Evolutionary conservation across 2,329 filamentous ascomycete species (phyloP).

Genomic region (Diaporthe caulivora): DNA sequence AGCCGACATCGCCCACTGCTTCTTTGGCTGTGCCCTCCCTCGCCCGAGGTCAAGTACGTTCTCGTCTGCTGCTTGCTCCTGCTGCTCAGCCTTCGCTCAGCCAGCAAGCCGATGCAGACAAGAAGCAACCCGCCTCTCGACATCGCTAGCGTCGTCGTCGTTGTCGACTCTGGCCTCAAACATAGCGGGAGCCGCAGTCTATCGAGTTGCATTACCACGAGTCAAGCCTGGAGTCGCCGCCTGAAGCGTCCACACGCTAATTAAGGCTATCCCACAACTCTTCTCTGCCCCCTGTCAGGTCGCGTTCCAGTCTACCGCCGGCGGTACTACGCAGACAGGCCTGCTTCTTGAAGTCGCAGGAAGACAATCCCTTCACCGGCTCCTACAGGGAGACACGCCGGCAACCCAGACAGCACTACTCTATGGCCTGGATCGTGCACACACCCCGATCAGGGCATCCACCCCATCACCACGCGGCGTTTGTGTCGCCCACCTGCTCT

Average conservation of each 20-base stretch:
- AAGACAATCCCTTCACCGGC: neutral
- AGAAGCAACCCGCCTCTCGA: neutral
- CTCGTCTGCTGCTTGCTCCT: neutral
- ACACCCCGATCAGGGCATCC: conserved; percentile 13
- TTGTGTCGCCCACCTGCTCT: conserved; percentile 23
- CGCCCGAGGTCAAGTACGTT: neutral
- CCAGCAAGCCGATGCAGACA: neutral
- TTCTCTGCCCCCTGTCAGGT: neutral
- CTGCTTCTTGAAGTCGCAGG: neutral
- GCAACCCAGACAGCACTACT: neutral
- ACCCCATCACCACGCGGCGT: neutral
- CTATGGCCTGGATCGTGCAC: neutral
- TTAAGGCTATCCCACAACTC: conserved; percentile 1
- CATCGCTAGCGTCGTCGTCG: neutral
- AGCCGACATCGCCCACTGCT: conserved; percentile 12
- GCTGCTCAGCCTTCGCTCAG: neutral
- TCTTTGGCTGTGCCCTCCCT: neutral
- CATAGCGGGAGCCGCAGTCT: conserved; percentile 5
- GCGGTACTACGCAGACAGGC: neutral
- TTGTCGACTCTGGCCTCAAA: neutral
- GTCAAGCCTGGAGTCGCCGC: conserved; percentile 15
- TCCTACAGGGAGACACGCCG: neutral
- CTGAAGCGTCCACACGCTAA: conserved; percentile 1
- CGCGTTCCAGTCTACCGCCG: conserved; percentile 3
- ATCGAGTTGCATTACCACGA: neutral